phyloP scores from a whole-genome alignment of 2,329 filamentous ascomycete species.

The Pseudocercospora cruenta region DNA sequence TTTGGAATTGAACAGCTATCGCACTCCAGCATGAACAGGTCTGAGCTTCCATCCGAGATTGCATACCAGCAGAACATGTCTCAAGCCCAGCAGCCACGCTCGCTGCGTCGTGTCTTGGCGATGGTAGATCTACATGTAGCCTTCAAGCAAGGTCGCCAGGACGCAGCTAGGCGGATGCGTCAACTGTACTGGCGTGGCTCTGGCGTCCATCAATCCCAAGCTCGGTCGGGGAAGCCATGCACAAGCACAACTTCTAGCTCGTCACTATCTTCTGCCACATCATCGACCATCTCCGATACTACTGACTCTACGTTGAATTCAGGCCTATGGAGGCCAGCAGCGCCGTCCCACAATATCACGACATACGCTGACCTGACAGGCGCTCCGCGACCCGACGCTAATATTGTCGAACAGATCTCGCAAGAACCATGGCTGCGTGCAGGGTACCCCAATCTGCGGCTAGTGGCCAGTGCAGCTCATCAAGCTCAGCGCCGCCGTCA shows the following conservation, averaged over 20 bases:
- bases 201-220: neutral
- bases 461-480: neutral
- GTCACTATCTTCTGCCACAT: neutral
- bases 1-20: too few species aligned
- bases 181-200: neutral
- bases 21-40: neutral
- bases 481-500: neutral
- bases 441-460: neutral
- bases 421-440: constrained; percentile 3
- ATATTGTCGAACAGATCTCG: neutral
- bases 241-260: neutral
- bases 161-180: neutral
- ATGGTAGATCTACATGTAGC: neutral
- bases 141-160: neutral
- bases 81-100: neutral
- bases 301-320: neutral
- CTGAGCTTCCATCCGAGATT: neutral
- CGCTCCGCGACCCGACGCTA: neutral
- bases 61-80: neutral
- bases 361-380: neutral
- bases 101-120: neutral
- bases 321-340: neutral
- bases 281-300: neutral
- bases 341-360: neutral
- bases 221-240: neutral